These are phyloP conservation scores for Macadamia integrifolia DNA, from an alignment of 164 flowering plant genomes.

Conservation along the genomic window DNA sequence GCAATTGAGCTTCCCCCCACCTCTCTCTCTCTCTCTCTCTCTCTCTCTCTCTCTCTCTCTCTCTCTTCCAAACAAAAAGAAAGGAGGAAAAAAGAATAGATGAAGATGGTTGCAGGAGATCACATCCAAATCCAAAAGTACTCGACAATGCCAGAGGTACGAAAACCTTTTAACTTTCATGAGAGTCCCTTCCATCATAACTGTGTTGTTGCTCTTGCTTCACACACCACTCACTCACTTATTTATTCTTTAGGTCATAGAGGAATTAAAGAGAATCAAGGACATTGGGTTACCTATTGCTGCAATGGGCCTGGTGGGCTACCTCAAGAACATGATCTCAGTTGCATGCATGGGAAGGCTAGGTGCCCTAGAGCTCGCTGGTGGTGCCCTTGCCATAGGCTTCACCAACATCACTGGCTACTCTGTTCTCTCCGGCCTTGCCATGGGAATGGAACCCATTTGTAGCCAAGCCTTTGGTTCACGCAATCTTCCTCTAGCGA, in stretches of 20 bases:
- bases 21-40: constrained; percentile 2
- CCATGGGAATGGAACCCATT: constrained; percentile 93
- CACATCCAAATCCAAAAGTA: constrained; percentile 32
- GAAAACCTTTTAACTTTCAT: constrained; percentile 2
- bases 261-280: constrained; percentile 57
- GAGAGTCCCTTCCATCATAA: neutral
- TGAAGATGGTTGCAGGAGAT: constrained; percentile 34
- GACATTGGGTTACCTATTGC: constrained; percentile 56
- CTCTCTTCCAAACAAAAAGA: constrained; percentile 6
- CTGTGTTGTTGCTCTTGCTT: neutral
- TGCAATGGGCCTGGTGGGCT: constrained; percentile 55
- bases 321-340: constrained; percentile 56
- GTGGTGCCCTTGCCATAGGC: constrained; percentile 87
- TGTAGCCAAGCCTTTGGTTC: constrained; percentile 95
- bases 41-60: constrained; percentile 15
- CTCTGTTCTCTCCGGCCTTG: constrained; percentile 77
- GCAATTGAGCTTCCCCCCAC: constrained; percentile 10
- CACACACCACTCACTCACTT: too few relatives aligned
- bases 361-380: constrained; percentile 84
- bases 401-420: constrained; percentile 97
- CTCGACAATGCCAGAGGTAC: constrained; percentile 60
- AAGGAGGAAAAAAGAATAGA: constrained; percentile 7
- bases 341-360: constrained; percentile 84
- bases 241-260: constrained; percentile 42
- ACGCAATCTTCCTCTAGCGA: constrained; percentile 33